phyloP scores from a whole-genome alignment of 768 basidiomycete species.

The Cystobasidium ongulense region DNA sequence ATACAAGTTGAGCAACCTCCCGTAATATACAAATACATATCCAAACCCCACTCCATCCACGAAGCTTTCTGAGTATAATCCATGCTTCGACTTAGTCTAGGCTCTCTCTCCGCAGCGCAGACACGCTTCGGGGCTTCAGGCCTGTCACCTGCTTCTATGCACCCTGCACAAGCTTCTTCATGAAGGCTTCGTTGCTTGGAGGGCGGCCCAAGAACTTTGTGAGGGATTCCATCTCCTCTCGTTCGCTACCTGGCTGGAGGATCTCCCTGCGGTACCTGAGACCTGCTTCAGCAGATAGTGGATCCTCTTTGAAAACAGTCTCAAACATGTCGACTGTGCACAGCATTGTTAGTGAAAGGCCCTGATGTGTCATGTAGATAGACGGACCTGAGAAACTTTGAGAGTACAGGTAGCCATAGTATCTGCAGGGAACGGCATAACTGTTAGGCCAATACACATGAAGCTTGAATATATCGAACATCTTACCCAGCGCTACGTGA shows the following conservation, averaged over 20 bases:
- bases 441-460: neutral
- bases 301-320: conserved; percentile 72
- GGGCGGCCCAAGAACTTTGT: conserved; percentile 71
- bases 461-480: no score
- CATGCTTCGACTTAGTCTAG: no score
- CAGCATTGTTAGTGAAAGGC: neutral
- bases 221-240: conserved; percentile 71
- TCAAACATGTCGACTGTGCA: conserved; percentile 49
- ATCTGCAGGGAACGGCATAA: neutral
- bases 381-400: conserved; percentile 54
- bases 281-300: conserved; percentile 59
- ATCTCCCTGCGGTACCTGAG: conserved; percentile 67
- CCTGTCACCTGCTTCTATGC: neutral
- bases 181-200: conserved; percentile 66
- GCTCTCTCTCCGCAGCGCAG: no score
- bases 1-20: no score
- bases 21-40: no score
- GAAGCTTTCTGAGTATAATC: no score
- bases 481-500: conserved; percentile 7
- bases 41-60: no score
- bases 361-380: neutral
- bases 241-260: conserved; percentile 62
- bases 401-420: conserved; percentile 57
- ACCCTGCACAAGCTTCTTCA: conserved; percentile 34
- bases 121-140: no score